Conservation (phyloP, 139 green algal species). For the Pedinophyceae sp. region DNA sequence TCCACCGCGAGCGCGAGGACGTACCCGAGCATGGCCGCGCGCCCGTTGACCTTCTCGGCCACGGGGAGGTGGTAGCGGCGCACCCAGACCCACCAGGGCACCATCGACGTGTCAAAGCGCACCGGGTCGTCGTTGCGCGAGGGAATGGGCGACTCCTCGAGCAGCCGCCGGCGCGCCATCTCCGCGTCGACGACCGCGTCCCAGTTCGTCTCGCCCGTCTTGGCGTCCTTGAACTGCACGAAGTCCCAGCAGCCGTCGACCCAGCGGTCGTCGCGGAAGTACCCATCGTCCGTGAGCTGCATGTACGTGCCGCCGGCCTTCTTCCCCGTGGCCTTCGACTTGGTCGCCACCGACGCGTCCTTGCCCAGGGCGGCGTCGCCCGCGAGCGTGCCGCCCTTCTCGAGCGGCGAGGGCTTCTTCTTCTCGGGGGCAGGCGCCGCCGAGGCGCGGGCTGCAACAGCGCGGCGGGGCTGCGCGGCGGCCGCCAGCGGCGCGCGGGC, state of each 20-base stretch:
- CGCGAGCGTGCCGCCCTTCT: background rate
- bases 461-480: too few species aligned
- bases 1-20: slow-evolving; percentile 63
- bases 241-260: slow-evolving; percentile 54
- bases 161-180: slow-evolving; percentile 65
- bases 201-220: slow-evolving; percentile 48
- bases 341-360: background rate
- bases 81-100: slow-evolving; percentile 91
- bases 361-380: slow-evolving; percentile 2
- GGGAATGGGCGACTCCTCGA: slow-evolving; percentile 64
- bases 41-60: slow-evolving; percentile 87
- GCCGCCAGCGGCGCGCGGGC: too few species aligned
- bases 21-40: slow-evolving; percentile 88
- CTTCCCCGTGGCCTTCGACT: background rate
- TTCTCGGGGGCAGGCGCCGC: too few species aligned
- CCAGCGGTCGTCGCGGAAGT: slow-evolving; percentile 74
- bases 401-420: too few species aligned
- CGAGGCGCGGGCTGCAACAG: too few species aligned
- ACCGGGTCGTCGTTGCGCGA: slow-evolving; percentile 76
- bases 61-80: slow-evolving; percentile 73
- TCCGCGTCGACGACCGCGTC: slow-evolving; percentile 74
- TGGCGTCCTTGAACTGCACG: slow-evolving; percentile 24
- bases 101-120: slow-evolving; percentile 76
- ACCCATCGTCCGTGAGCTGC: slow-evolving; percentile 53
- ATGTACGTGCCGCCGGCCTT: slow-evolving; percentile 8